Evolutionary conservation across 257 asterid species (phyloP).

Genomic region (Salvia rosmarinus): DNA sequence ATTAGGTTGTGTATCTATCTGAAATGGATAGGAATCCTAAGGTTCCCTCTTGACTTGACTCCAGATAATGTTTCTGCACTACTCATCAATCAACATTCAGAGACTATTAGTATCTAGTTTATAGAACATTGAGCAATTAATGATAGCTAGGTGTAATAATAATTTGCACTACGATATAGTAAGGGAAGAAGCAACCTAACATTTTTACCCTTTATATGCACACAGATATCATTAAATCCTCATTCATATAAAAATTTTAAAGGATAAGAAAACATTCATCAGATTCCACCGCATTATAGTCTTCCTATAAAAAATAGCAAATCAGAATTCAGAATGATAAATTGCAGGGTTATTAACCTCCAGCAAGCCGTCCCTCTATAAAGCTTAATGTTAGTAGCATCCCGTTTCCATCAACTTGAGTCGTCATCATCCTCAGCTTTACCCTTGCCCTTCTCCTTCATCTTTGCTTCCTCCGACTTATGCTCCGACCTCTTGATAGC

Average conservation of each 20-base stretch:
- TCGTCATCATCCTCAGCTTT: constrained; percentile 43
- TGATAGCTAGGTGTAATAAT: not conserved
- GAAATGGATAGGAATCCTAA: constrained; percentile 1
- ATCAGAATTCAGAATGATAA: constrained; percentile 20
- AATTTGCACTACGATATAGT: not conserved
- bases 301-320: constrained; percentile 24
- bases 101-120: not conserved
- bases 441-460: constrained; percentile 45
- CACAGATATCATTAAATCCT: constrained; percentile 25
- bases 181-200: constrained; percentile 11
- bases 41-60: not conserved
- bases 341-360: constrained; percentile 39
- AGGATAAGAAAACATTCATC: constrained; percentile 9
- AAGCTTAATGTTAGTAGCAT: constrained; percentile 23
- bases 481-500: constrained; percentile 65
- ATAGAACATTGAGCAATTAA: not conserved
- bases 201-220: not conserved
- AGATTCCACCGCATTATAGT: constrained; percentile 28
- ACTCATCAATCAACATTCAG: not conserved
- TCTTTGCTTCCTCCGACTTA: constrained; percentile 43
- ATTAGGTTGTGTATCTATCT: not conserved
- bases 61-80: not conserved
- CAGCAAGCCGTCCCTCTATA: constrained; percentile 6
- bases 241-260: not conserved
- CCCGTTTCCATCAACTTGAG: constrained; percentile 15